phyloP scores from a whole-genome alignment of 108 stramenopile genomes.

The Poteriospumella lacustris region DNA sequence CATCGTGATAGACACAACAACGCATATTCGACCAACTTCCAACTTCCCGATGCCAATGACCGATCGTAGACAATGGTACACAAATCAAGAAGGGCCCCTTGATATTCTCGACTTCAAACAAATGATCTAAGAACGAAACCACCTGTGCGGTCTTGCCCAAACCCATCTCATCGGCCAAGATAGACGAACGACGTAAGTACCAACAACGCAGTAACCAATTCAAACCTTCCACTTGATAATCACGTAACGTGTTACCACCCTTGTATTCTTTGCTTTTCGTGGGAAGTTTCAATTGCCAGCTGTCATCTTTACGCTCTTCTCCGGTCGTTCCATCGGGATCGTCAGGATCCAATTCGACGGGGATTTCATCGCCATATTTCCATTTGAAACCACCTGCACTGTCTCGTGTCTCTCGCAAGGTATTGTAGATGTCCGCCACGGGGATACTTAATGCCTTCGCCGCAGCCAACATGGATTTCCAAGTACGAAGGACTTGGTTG shows the following conservation, averaged over 20 bases:
- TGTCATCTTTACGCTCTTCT: constrained; percentile 13
- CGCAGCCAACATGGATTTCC: not conserved
- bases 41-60: constrained; percentile 96
- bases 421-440: not conserved
- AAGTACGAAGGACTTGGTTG: not conserved
- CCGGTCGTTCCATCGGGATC: not conserved
- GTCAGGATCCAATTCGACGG: not conserved
- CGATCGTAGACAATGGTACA: constrained; percentile 88
- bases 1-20: constrained; percentile 90
- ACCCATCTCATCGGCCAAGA: constrained; percentile 30
- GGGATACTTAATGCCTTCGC: constrained; percentile 3
- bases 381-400: constrained; percentile 30
- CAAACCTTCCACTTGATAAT: constrained; percentile 31
- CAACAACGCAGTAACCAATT: constrained; percentile 29
- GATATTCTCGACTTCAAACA: constrained; percentile 81
- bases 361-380: not conserved
- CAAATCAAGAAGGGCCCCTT: constrained; percentile 88
- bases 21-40: constrained; percentile 94
- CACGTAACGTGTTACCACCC: constrained; percentile 20
- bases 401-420: not conserved
- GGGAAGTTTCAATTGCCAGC: constrained; percentile 22
- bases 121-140: constrained; percentile 84
- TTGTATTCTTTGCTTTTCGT: constrained; percentile 3
- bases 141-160: constrained; percentile 80
- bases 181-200: constrained; percentile 16